phyloP scores from a whole-genome alignment of 2,329 filamentous ascomycete species.

The Gyromitra esculenta region DNA sequence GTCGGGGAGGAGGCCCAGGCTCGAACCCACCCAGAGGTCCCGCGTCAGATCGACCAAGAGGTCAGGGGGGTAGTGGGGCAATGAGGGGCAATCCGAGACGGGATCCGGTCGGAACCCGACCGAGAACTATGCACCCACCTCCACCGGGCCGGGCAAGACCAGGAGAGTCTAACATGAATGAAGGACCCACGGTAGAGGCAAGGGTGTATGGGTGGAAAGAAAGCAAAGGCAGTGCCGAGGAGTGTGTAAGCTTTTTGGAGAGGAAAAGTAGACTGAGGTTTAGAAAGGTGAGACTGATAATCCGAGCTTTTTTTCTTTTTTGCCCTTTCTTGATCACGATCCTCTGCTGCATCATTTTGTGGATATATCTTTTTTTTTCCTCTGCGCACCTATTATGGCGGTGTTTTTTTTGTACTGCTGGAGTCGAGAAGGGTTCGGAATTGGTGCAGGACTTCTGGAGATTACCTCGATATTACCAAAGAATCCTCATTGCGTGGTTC shows the following conservation, averaged over 20 bases:
- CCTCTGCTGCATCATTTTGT: slow-evolving; percentile 51
- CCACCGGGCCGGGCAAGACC: slow-evolving; percentile 77
- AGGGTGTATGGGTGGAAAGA: slow-evolving; percentile 57
- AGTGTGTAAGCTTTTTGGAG: slow-evolving; percentile 57
- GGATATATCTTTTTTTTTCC: slow-evolving; percentile 50
- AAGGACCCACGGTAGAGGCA: slow-evolving; percentile 61
- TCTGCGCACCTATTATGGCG: slow-evolving; percentile 31
- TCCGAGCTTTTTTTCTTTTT: slow-evolving; percentile 34
- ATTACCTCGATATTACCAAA: slow-evolving; percentile 51
- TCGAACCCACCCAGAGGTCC: slow-evolving; percentile 47
- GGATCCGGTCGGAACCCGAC: slow-evolving; percentile 45
- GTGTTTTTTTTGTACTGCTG: slow-evolving; percentile 44
- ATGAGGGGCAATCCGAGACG: slow-evolving; percentile 46
- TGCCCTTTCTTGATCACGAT: slow-evolving; percentile 32
- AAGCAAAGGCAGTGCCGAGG: slow-evolving; percentile 54
- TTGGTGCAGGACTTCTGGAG: slow-evolving; percentile 44
- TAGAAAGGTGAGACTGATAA: slow-evolving; percentile 74
- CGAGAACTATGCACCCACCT: slow-evolving; percentile 60
- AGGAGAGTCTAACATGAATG: slow-evolving; percentile 60
- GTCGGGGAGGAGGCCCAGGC: slow-evolving; percentile 40
- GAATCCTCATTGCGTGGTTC: slow-evolving; percentile 47
- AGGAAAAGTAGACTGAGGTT: slow-evolving; percentile 67
- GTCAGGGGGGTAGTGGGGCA: slow-evolving; percentile 35
- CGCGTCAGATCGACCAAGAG: slow-evolving; percentile 44
- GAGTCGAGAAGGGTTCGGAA: slow-evolving; percentile 37